These are phyloP conservation scores for Calophaca sinica DNA, from an alignment of 306 rosid genomes.

Conservation along the genomic window DNA sequence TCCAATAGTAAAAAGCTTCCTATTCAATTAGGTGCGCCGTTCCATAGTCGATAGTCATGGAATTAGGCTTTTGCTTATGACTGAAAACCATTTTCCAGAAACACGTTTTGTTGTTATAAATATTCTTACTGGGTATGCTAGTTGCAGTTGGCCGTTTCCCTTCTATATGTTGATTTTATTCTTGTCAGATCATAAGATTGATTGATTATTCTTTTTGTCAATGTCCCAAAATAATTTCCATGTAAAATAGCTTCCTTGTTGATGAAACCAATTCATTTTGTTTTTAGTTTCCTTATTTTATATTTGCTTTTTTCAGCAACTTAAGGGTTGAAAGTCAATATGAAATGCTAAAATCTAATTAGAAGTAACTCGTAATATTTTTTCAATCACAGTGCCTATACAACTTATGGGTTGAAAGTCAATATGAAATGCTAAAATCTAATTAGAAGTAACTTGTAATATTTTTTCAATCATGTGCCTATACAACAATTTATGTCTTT, in stretches of 20 bases:
- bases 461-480: neutral
- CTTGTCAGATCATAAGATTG: constrained; percentile 19
- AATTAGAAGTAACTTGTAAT: constrained; percentile 2
- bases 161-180: constrained; percentile 40
- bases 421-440: constrained; percentile 7
- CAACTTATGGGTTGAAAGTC: constrained; percentile 14
- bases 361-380: constrained; percentile 1
- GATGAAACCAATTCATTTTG: constrained; percentile 32
- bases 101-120: neutral
- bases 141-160: constrained; percentile 7
- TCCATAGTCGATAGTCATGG: constrained; percentile 19
- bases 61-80: constrained; percentile 10
- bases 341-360: constrained; percentile 19
- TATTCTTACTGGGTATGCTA: constrained; percentile 28
- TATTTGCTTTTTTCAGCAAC: constrained; percentile 8
- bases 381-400: neutral
- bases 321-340: constrained; percentile 24
- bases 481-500: neutral
- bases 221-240: constrained; percentile 28
- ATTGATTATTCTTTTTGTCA: constrained; percentile 17
- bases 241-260: constrained; percentile 23
- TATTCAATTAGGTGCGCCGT: constrained; percentile 29
- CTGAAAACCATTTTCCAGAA: constrained; percentile 22
- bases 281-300: constrained; percentile 23
- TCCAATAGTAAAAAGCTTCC: constrained; percentile 10